Percentiles rank a stretch among this genome's conserved stretches.
These are phyloP conservation scores for Davidsoniella neocaledoniae DNA, from an alignment of 2,329 filamentous ascomycete genomes.

Conservation along the genomic window DNA sequence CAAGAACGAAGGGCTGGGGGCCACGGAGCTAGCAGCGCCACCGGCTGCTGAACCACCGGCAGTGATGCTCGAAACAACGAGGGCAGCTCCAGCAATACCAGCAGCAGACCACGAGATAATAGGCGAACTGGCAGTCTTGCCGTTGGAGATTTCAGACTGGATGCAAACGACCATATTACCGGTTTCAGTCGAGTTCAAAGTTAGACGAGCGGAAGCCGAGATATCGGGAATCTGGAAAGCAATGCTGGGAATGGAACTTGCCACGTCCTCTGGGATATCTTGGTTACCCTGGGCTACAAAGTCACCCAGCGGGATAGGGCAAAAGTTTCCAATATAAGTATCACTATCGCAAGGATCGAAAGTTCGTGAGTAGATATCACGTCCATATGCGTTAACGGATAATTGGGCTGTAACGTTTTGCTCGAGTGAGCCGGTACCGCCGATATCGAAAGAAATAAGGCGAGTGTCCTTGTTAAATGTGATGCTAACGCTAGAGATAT, in stretches of 20 bases:
- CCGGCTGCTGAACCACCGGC: slow-evolving; percentile 45
- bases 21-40: slow-evolving; percentile 32
- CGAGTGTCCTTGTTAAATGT: slow-evolving; percentile 61
- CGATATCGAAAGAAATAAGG: slow-evolving; percentile 64
- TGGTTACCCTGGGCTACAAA: slow-evolving; percentile 62
- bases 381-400: slow-evolving; percentile 70
- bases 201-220: slow-evolving; percentile 64
- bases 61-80: slow-evolving; percentile 55
- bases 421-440: slow-evolving; percentile 52
- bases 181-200: slow-evolving; percentile 47
- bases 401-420: slow-evolving; percentile 71
- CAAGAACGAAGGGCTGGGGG: slow-evolving; percentile 61
- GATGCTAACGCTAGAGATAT: slow-evolving; percentile 59
- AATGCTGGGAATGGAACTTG: slow-evolving; percentile 65
- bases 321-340: slow-evolving; percentile 52
- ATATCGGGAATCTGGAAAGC: slow-evolving; percentile 86
- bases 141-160: slow-evolving; percentile 65
- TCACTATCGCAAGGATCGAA: slow-evolving; percentile 66
- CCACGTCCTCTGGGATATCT: slow-evolving; percentile 52
- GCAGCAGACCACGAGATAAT: slow-evolving; percentile 72
- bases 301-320: slow-evolving; percentile 61
- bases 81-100: slow-evolving; percentile 69
- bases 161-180: slow-evolving; percentile 58
- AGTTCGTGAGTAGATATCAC: slow-evolving; percentile 55
- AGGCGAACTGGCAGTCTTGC: slow-evolving; percentile 59